Base-by-base conservation (phyloP, 352 stramenopile genomes). In the Plasmopara muralis region DNA sequence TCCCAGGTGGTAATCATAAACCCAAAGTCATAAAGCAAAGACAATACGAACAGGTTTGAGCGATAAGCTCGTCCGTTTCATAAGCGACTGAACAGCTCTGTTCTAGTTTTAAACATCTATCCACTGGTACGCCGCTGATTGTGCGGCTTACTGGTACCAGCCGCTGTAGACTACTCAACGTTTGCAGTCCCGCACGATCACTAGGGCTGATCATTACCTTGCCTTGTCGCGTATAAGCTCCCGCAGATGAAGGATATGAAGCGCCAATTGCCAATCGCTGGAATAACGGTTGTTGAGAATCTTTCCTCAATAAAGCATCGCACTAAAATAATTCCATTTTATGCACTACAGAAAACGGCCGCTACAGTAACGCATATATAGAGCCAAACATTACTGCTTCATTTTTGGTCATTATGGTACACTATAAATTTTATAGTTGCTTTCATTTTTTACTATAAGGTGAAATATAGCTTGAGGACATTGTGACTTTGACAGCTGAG, bases 201-300 rank as follows among this genome's bases (percentile, higher is more conserved):
- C 33, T 5, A 14, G 13, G 9, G 9, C 9, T 9, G 33, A 9
- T 38, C 9, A 38, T 41, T n/a, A 18, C 6, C n/a, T 15, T 41
- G n/a, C 8, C 13, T 41, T 41, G 37, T 41, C 37, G 37, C 37
- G 37, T 35, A 35, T 2, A 41, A 8, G 12, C 14, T 6, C 6
- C 13, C 0, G 12, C 14, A 13, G 12, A 18, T 0, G 16, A 35
- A 16, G 39, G 30, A 48, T 60, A 47, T 16, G 41, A 45, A 53
- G 42, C 51, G 43, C 25, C 37, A 15, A 51, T 47, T 44, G 55
- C 41, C 20, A 39, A 54, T 64, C 45, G 44, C 28, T 35, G 20
- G 55, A 38, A 58, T 13, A 29, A 14, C 39, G 39, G 15, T 9
- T 45, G 18, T 20, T 45, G 40, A 13, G 6, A 33, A 45, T 5